Evolutionary conservation across 177 flowering plant genomes (phyloP).

Genomic region (Vitis hybrid): DNA sequence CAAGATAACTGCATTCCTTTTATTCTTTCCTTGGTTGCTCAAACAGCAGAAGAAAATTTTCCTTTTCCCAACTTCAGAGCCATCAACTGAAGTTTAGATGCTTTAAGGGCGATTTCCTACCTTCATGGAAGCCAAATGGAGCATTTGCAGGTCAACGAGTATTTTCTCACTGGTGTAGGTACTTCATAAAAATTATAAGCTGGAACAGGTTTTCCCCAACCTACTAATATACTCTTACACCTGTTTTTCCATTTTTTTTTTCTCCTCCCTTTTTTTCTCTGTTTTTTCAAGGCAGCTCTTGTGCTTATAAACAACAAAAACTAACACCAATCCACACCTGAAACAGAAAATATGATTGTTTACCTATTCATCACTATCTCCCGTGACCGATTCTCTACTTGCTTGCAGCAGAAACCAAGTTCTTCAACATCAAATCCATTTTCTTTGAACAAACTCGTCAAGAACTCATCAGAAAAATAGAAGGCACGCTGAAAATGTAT

Average conservation of each 20-base stretch:
- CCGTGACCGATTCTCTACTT: conserved; percentile 89
- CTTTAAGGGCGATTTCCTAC: not conserved
- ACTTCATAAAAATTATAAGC: too few species aligned
- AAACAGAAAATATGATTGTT: not conserved
- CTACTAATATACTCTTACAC: too few species aligned
- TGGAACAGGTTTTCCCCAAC: too few species aligned
- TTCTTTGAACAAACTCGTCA: conserved; percentile 60
- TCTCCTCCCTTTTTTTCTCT: too few species aligned
- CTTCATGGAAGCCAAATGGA: not conserved
- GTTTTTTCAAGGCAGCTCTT: too few species aligned
- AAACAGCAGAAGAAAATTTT: not conserved
- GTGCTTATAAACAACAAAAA: too few species aligned
- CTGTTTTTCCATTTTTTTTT: too few species aligned
- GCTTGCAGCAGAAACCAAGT: conserved; percentile 75
- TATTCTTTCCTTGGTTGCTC: not conserved
- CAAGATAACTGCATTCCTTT: not conserved
- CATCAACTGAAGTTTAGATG: not conserved
- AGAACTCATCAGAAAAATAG: conserved; percentile 88
- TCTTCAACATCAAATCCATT: conserved; percentile 71
- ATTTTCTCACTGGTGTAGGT: too few species aligned
- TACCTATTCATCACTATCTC: conserved; percentile 94
- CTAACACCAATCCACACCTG: not conserved
- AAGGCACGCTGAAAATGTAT: conserved; percentile 75
- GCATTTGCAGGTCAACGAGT: not conserved
- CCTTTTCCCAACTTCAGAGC: not conserved